These are phyloP conservation scores for Vitis hybrid DNA, from an alignment of 177 flowering plant species.

Conservation along the genomic window DNA sequence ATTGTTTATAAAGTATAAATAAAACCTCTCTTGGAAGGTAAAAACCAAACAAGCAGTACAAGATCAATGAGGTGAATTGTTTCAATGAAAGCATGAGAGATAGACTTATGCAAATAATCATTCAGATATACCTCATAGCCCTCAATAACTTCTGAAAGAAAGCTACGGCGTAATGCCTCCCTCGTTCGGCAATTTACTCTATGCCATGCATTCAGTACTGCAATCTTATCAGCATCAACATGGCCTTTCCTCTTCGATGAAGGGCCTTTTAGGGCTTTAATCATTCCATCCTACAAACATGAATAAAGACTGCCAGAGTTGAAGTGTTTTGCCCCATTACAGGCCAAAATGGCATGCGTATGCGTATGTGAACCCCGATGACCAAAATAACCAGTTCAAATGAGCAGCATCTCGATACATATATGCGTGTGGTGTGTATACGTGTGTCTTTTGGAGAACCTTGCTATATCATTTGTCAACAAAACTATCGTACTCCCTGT, in stretches of 20 bases:
- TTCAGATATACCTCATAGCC: conserved; percentile 71
- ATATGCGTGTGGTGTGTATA: no score
- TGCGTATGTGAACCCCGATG: neutral
- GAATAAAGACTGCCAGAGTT: conserved; percentile 4
- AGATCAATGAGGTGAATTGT: neutral
- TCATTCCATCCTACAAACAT: conserved; percentile 53
- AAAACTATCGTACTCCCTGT: no score
- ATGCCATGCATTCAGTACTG: conserved; percentile 83
- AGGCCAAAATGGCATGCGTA: neutral
- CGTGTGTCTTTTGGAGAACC: no score
- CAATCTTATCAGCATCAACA: conserved; percentile 64
- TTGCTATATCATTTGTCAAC: no score
- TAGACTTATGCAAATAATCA: neutral
- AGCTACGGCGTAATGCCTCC: conserved; percentile 81
- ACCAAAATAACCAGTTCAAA: no score
- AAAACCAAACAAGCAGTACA: neutral
- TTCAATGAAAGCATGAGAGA: neutral
- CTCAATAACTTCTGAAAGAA: conserved; percentile 64
- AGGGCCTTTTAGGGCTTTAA: conserved; percentile 40
- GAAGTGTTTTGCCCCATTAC: neutral
- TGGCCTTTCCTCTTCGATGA: conserved; percentile 41
- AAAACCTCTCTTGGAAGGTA: neutral
- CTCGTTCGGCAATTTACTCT: conserved; percentile 82
- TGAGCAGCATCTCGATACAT: no score
- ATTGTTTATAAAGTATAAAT: neutral